Base-by-base conservation (phyloP, 331 rosid genomes). In the Malus hybrid region DNA sequence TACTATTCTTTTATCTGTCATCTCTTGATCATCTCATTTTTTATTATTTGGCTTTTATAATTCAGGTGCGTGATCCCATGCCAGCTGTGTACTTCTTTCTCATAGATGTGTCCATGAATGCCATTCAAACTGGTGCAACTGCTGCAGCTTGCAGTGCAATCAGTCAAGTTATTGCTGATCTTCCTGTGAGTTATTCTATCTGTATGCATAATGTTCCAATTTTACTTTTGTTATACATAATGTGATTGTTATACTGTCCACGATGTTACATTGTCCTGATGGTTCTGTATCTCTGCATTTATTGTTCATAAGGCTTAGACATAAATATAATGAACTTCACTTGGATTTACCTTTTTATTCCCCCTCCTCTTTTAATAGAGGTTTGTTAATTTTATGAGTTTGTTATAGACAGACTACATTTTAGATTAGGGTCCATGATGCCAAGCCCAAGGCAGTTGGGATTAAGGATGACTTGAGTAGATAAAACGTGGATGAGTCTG, bases 101-200 rank as follows among this genome's bases (percentile, higher is more conserved):
- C n/a, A n/a, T n/a, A n/a, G n/a, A n/a, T n/a, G n/a, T n/a, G n/a
- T n/a, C n/a, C n/a, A n/a, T n/a, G n/a, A n/a, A n/a, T n/a, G n/a
- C n/a, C n/a, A n/a, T n/a, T n/a, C n/a, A n/a, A n/a, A n/a, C n/a
- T n/a, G n/a, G n/a, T n/a, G n/a, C n/a, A n/a, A n/a, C n/a, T n/a
- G n/a, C n/a, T n/a, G n/a, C n/a, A n/a, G n/a, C n/a, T n/a, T n/a
- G n/a, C n/a, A n/a, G n/a, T n/a, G n/a, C n/a, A n/a, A n/a, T n/a
- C n/a, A n/a, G n/a, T n/a, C n/a, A n/a, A n/a, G n/a, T n/a, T n/a
- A n/a, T n/a, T n/a, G n/a, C 86, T 11, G 99, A 94, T 78, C 91
- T 94, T 78, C 97, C 97, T 70, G 99, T 94, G 90, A 94, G 99
- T 86, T 73, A 54, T 77, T 66, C 57, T 80, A 6, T 48, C 50